Evolutionary conservation across 352 stramenopile species (phyloP).

Genomic region (Pythium folliculosum): DNA sequence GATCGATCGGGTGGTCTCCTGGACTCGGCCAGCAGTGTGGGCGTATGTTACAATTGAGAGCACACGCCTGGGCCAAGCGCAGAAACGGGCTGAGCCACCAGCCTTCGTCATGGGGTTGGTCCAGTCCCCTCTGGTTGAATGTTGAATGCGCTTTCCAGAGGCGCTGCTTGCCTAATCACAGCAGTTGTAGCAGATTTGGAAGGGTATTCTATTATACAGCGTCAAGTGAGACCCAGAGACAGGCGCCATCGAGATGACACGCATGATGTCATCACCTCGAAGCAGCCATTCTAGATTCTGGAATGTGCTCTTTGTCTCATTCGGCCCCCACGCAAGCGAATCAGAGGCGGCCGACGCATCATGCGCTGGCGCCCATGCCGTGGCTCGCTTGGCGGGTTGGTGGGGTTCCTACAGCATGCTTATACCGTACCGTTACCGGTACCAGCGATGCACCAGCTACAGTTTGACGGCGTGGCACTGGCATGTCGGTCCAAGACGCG

Average conservation of each 20-base stretch:
- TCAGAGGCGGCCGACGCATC: constrained; percentile 12
- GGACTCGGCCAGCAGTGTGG: not conserved
- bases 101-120: too few species aligned
- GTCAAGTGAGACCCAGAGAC: constrained; percentile 10
- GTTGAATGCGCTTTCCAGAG: not conserved
- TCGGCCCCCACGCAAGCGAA: not conserved
- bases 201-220: constrained; percentile 8
- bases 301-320: constrained; percentile 3
- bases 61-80: not conserved
- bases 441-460: too few species aligned
- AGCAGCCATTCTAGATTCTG: constrained; percentile 25
- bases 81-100: not conserved
- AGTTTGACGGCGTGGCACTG: too few species aligned
- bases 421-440: too few species aligned
- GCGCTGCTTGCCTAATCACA: constrained; percentile 2
- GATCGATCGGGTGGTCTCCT: constrained; percentile 4
- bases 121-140: too few species aligned
- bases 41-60: too few species aligned
- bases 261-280: constrained; percentile 31
- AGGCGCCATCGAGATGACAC: constrained; percentile 21
- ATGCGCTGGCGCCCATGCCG: not conserved
- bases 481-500: too few species aligned
- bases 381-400: not conserved
- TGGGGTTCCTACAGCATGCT: too few species aligned
- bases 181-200: not conserved